phyloP scores from a whole-genome alignment of 2,329 filamentous ascomycete genomes.

The Verticillium tricorpus region DNA sequence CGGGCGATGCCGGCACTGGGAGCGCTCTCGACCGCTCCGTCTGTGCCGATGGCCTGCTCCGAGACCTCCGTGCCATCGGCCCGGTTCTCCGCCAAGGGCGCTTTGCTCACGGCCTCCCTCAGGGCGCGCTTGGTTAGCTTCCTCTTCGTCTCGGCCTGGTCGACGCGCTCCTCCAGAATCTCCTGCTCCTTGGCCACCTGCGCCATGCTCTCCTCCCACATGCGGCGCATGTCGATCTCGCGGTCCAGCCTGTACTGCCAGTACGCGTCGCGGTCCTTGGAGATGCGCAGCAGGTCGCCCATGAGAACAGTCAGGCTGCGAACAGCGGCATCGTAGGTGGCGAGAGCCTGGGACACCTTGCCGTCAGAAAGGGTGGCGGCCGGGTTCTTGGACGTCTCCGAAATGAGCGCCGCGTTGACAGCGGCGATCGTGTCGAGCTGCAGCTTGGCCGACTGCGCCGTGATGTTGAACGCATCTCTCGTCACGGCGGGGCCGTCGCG shows the following conservation, averaged over 20 bases:
- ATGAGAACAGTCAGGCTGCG: slow-evolving; percentile 81
- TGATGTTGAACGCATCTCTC: slow-evolving; percentile 96
- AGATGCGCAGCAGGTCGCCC: slow-evolving; percentile 84
- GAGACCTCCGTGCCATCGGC: slow-evolving; percentile 28
- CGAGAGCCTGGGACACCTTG: slow-evolving; percentile 69
- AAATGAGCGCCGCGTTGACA: slow-evolving; percentile 76
- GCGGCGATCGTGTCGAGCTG: slow-evolving; percentile 87
- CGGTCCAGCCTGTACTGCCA: slow-evolving; percentile 95
- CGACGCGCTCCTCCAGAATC: slow-evolving; percentile 79
- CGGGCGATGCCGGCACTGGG: slow-evolving; percentile 25
- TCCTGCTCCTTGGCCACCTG: slow-evolving; percentile 94
- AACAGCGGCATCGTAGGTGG: slow-evolving; percentile 85
- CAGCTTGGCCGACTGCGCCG: slow-evolving; percentile 81
- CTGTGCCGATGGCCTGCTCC: slow-evolving; percentile 18
- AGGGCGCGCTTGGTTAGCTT: slow-evolving; percentile 86
- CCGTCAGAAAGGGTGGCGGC: slow-evolving; percentile 70
- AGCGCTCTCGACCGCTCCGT: slow-evolving; percentile 30
- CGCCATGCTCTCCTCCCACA: slow-evolving; percentile 99
- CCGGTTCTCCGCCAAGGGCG: slow-evolving; percentile 20
- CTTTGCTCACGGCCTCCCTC: slow-evolving; percentile 64
- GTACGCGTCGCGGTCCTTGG: slow-evolving; percentile 87
- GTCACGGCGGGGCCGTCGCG: slow-evolving; percentile 68
- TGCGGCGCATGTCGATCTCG: slow-evolving; percentile 83
- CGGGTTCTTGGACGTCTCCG: slow-evolving; percentile 67
- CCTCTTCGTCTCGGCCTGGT: slow-evolving; percentile 85